Base-by-base conservation (phyloP, 2,329 filamentous ascomycete genomes). In the Penicillium sp. region DNA sequence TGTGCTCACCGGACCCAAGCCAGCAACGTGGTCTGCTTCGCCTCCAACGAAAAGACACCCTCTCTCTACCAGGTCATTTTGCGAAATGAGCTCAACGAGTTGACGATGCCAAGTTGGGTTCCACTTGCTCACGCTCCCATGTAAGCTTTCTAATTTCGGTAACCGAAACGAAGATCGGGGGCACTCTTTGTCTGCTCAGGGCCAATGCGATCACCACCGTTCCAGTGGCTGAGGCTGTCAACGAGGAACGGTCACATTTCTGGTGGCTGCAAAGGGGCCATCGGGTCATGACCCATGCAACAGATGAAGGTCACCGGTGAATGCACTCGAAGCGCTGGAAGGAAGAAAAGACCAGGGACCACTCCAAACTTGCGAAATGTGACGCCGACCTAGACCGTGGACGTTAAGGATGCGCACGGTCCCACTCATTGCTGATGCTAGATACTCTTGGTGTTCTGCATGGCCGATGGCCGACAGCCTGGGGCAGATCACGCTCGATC, bases 171-270 rank as follows among this genome's bases (percentile, higher is more conserved):
- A 43, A 43, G 41, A 27, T 43, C 46, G 34, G 35, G 43, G 46
- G 24, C 18, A 11, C 28, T 43, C 40, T 4, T 18, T 32, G 28
- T 4, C 6, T 26, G 46, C 46, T 39, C 46, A 45, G 45, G 49
- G 45, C n/a, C 49, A 47, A 51, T 46, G 34, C 45, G 42, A 43
- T 39, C 45, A 50, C 34, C 29, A 36, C 42, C 9, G 25, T 37
- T 11, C 26, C 18, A 25, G 32, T 33, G 39, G 33, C 18, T 25
- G 25, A 12, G 13, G 9, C 29, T 18, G 18, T 13, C 18, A 28
- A 47, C 28, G 32, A 33, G 35, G 36, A 36, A 36, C 24, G 38
- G 38, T 35, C 45, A 45, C 41, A 48, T 43, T 42, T 37, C 24
- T 7, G 9, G n/a, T 24, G 12, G 24, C 27, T 27, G 12, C 39